phyloP scores from a whole-genome alignment of 2,329 filamentous ascomycete species.

The Fusarium sp. region DNA sequence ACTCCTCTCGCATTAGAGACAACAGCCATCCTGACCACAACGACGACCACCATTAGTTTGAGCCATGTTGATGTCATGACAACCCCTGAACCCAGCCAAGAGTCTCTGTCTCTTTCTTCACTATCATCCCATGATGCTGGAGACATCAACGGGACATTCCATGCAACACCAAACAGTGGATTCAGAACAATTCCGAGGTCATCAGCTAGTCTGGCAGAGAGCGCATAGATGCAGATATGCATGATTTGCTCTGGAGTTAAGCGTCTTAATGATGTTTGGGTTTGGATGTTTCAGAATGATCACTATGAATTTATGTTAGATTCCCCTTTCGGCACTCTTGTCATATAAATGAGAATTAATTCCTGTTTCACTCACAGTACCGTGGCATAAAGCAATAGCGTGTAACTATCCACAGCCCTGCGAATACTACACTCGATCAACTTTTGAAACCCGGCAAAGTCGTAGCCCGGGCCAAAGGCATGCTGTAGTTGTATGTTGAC shows the following conservation, averaged over 20 bases:
- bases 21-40: neutral
- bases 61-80: neutral
- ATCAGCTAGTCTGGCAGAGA: constrained; percentile 30
- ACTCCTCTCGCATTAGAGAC: neutral
- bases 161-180: constrained; percentile 20
- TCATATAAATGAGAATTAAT: neutral
- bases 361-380: neutral
- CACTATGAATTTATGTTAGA: neutral
- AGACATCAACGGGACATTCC: constrained; percentile 3
- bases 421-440: constrained; percentile 41
- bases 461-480: constrained; percentile 42
- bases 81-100: constrained; percentile 10
- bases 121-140: neutral
- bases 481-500: constrained; percentile 47
- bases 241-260: neutral
- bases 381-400: neutral
- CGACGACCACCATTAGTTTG: constrained; percentile 2
- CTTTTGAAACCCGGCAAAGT: constrained; percentile 41
- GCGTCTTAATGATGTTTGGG: neutral
- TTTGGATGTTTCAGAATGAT: neutral
- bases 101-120: neutral
- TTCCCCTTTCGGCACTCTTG: neutral
- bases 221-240: neutral
- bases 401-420: neutral
- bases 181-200: constrained; percentile 40